These are phyloP conservation scores for Eucalyptus tenuipes DNA, from an alignment of 345 rosid species.

Conservation along the genomic window DNA sequence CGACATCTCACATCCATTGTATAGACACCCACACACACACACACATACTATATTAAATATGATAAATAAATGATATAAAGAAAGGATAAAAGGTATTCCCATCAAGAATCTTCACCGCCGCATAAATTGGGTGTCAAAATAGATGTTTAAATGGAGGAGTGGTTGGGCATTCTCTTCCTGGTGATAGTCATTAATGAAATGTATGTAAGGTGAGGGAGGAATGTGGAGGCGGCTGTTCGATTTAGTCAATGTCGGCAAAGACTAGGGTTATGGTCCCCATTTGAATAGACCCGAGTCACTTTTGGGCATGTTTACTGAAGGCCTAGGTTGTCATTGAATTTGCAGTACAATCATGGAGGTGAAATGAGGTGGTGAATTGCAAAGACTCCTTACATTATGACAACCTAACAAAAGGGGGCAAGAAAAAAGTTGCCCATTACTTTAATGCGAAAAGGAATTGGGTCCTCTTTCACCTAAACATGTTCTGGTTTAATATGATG, in stretches of 20 bases:
- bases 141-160: background rate
- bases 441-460: background rate
- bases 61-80: background rate
- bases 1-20: background rate
- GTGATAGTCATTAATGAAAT: background rate
- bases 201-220: background rate
- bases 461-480: background rate
- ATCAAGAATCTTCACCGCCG: background rate
- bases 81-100: background rate
- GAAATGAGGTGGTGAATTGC: background rate
- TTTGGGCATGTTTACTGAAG: background rate
- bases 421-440: background rate
- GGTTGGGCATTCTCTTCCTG: background rate
- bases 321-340: background rate
- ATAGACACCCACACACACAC: background rate
- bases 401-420: background rate
- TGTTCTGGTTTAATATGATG: background rate
- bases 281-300: background rate
- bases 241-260: background rate
- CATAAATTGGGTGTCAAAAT: background rate
- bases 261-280: background rate
- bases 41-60: background rate
- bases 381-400: background rate
- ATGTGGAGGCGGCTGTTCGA: background rate
- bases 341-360: background rate